Evolutionary conservation across 139 green algal genomes (phyloP).

Genomic region (Chlamydomonas applanata): DNA sequence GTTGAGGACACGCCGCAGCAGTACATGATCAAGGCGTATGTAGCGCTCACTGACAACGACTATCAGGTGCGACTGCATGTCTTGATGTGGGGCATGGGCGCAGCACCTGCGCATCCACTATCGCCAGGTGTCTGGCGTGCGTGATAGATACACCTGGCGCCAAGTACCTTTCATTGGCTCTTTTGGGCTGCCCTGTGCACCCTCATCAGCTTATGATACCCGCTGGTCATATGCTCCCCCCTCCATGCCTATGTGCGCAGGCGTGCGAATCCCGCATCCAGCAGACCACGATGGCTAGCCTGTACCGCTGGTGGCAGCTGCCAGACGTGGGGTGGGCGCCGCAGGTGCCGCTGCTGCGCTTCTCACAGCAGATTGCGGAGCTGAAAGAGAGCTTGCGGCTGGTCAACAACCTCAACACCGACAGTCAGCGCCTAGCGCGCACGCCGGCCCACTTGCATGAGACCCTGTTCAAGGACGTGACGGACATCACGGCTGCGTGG

Average conservation of each 20-base stretch:
- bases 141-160: too few species aligned
- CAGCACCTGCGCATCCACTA: too few species aligned
- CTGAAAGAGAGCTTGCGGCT: conserved; percentile 82
- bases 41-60: conserved; percentile 66
- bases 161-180: too few species aligned
- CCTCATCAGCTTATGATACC: too few species aligned
- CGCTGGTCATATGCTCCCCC: too few species aligned
- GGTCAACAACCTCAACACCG: conserved; percentile 63
- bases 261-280: background rate
- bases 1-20: conserved; percentile 73
- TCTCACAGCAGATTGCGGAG: conserved; percentile 88
- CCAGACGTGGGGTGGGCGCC: conserved; percentile 68
- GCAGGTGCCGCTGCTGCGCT: conserved; percentile 41
- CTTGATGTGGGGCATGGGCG: too few species aligned
- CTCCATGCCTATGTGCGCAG: too few species aligned
- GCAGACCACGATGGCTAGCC: conserved; percentile 52
- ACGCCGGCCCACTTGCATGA: conserved; percentile 6
- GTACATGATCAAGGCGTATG: conserved; percentile 73
- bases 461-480: conserved; percentile 57
- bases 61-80: too few species aligned
- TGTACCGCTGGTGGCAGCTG: conserved; percentile 88
- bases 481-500: conserved; percentile 92
- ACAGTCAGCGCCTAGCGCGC: background rate
- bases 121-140: too few species aligned
- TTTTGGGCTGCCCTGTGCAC: too few species aligned